These are phyloP conservation scores for Oropetium thomaeum DNA, from an alignment of 176 grass and related monocot species.

Conservation along the genomic window DNA sequence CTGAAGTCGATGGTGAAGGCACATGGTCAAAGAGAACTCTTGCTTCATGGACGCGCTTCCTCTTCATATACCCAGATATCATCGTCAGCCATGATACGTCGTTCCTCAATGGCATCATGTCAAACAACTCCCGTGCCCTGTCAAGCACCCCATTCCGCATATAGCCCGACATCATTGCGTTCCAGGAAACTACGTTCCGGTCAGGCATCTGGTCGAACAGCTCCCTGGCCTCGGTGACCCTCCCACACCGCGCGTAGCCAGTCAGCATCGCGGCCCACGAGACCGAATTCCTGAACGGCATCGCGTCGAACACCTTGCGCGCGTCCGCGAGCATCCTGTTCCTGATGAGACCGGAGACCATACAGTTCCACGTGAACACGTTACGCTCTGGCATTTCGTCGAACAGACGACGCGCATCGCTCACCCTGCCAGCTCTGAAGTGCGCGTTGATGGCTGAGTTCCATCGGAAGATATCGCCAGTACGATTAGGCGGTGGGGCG, in stretches of 20 bases:
- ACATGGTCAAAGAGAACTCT: slow-evolving; percentile 28
- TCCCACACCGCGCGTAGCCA: slow-evolving; percentile 36
- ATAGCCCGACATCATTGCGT: slow-evolving; percentile 59
- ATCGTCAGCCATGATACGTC: slow-evolving; percentile 52
- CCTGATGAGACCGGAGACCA: slow-evolving; percentile 45
- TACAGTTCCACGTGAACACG: slow-evolving; percentile 59
- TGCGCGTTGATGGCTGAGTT: slow-evolving; percentile 41
- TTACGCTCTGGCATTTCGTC: slow-evolving; percentile 56
- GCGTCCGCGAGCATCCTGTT: slow-evolving; percentile 53
- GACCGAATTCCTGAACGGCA: slow-evolving; percentile 53
- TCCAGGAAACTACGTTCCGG: slow-evolving; percentile 54
- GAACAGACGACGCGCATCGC: slow-evolving; percentile 40
- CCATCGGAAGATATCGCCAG: slow-evolving; percentile 35
- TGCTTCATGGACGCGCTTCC: slow-evolving; percentile 29
- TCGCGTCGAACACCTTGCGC: slow-evolving; percentile 44
- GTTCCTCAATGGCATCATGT: slow-evolving; percentile 45
- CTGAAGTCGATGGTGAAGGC: background rate
- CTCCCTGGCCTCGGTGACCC: slow-evolving; percentile 47
- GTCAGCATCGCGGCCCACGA: slow-evolving; percentile 56
- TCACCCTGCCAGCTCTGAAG: slow-evolving; percentile 42
- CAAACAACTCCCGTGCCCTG: slow-evolving; percentile 45
- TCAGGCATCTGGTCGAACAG: slow-evolving; percentile 55
- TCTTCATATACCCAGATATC: slow-evolving; percentile 51
- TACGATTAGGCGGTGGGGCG: background rate
- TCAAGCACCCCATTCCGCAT: slow-evolving; percentile 37